A percentile compares a stretch with the other conserved stretches of the same genome.
Conservation (phyloP, 2,329 filamentous ascomycete genomes). For the Ascochyta pisi region DNA sequence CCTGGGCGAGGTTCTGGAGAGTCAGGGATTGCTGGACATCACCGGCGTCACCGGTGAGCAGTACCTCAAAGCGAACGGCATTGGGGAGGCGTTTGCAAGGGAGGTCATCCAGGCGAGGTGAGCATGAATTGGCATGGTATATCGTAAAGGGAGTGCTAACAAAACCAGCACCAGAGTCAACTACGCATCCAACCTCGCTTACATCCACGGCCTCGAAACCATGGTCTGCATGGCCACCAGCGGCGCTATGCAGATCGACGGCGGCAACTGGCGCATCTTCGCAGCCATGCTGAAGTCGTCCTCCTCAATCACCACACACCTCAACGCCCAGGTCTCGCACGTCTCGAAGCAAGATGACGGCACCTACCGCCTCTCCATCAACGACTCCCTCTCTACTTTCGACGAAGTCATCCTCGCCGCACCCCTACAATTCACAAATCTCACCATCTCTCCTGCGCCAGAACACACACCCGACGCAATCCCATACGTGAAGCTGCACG, state of each 20-base stretch:
- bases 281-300: constrained; percentile 76
- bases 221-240: constrained; percentile 93
- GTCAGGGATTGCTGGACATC: constrained; percentile 69
- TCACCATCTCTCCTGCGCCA: constrained; percentile 59
- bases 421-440: constrained; percentile 80
- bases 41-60: constrained; percentile 77
- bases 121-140: not conserved
- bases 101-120: constrained; percentile 81
- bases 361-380: constrained; percentile 53
- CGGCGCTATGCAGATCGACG: constrained; percentile 77
- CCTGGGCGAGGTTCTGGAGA: constrained; percentile 70
- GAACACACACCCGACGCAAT: constrained; percentile 71
- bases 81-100: constrained; percentile 71
- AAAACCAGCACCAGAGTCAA: constrained; percentile 79
- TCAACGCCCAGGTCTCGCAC: constrained; percentile 72
- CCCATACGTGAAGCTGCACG: constrained; percentile 86
- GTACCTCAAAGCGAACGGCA: constrained; percentile 71
- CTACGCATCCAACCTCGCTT: constrained; percentile 86
- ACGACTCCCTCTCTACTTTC: constrained; percentile 55
- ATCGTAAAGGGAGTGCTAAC: constrained; percentile 1
- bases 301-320: constrained; percentile 61
- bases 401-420: constrained; percentile 84
- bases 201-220: constrained; percentile 86
- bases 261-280: constrained; percentile 96
- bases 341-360: constrained; percentile 55